phyloP scores from a whole-genome alignment of 73 alveolate genomes.

The Paramecium tetraurelia region DNA sequence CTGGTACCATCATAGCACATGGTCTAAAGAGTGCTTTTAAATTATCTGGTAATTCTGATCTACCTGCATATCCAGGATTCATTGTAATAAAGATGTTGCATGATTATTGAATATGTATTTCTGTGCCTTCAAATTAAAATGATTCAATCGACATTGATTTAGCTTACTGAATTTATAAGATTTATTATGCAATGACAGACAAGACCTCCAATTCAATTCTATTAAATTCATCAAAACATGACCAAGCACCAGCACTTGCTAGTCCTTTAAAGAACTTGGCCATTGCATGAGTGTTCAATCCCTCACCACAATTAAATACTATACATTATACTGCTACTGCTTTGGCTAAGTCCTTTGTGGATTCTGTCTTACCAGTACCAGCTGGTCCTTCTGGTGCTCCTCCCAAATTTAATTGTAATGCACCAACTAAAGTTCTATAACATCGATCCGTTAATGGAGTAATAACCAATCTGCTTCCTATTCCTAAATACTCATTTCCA shows the following conservation, averaged over 20 bases:
- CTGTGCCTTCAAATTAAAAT: slow-evolving; percentile 88
- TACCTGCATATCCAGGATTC: slow-evolving; percentile 99
- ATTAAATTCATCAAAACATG: slow-evolving; percentile 97
- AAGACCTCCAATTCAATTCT: slow-evolving; percentile 95
- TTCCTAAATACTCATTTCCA: slow-evolving; percentile 92
- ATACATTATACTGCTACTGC: slow-evolving; percentile 91
- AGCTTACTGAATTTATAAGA: slow-evolving; percentile 82
- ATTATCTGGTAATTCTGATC: slow-evolving; percentile 93
- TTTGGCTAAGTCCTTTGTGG: slow-evolving; percentile 95
- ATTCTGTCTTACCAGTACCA: slow-evolving; percentile 98
- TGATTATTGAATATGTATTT: slow-evolving; percentile 79
- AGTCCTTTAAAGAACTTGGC: slow-evolving; percentile 95
- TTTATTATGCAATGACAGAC: slow-evolving; percentile 92
- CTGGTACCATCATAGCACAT: slow-evolving; percentile 87
- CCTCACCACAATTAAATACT: slow-evolving; percentile 87
- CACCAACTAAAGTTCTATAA: slow-evolving; percentile 95
- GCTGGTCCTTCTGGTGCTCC: slow-evolving; percentile 99
- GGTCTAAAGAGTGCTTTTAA: slow-evolving; percentile 87
- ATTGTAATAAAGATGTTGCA: slow-evolving; percentile 94
- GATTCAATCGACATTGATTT: slow-evolving; percentile 75
- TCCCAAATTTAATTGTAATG: slow-evolving; percentile 92
- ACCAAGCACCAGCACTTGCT: slow-evolving; percentile 97
- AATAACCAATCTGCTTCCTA: slow-evolving; percentile 87
- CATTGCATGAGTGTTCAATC: slow-evolving; percentile 82
- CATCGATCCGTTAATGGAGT: slow-evolving; percentile 98